A percentile compares a stretch with the other conserved stretches of the same genome.
These are phyloP conservation scores for Phytophthora macrochlamydospora DNA, from an alignment of 352 stramenopile genomes.

Conservation along the genomic window DNA sequence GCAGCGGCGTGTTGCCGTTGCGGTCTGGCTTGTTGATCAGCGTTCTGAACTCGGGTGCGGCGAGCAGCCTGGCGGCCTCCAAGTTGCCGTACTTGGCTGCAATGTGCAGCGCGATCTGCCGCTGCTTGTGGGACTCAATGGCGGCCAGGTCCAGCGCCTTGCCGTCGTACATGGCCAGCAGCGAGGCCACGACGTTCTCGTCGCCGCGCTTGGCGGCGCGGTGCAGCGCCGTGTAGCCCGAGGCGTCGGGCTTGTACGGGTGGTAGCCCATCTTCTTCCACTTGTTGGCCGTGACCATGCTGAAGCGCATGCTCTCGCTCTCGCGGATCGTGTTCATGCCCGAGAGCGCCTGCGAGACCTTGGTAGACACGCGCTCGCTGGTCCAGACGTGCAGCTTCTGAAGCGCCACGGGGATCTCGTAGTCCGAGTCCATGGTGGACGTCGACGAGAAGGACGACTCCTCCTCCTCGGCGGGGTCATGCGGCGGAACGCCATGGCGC, in stretches of 20 bases:
- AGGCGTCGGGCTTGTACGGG: constrained; percentile 80
- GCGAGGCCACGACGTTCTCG: constrained; percentile 61
- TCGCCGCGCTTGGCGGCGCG: constrained; percentile 77
- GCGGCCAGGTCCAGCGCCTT: constrained; percentile 66
- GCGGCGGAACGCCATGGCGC: constrained; percentile 28
- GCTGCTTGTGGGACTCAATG: constrained; percentile 72
- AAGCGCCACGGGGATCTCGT: constrained; percentile 77
- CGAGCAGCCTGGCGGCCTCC: constrained; percentile 54
- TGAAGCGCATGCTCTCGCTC: constrained; percentile 81
- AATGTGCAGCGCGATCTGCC: constrained; percentile 85
- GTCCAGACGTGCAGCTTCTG: constrained; percentile 65
- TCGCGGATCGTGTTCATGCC: constrained; percentile 75
- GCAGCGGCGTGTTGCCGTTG: constrained; percentile 83
- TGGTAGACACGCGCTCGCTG: constrained; percentile 71
- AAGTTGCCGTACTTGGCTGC: constrained; percentile 82
- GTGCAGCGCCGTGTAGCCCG: constrained; percentile 83
- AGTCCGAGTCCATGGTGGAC: constrained; percentile 87
- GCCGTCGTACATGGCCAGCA: constrained; percentile 86
- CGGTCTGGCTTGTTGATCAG: constrained; percentile 70
- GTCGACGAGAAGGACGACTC: constrained; percentile 79
- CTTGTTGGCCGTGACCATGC: constrained; percentile 77
- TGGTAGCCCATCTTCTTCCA: constrained; percentile 88
- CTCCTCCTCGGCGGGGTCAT: constrained; percentile 43
- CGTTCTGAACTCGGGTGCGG: constrained; percentile 56
- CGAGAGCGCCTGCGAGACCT: constrained; percentile 62